phyloP scores from a whole-genome alignment of 2,329 filamentous ascomycete species.

The Sclerotinia minor region DNA sequence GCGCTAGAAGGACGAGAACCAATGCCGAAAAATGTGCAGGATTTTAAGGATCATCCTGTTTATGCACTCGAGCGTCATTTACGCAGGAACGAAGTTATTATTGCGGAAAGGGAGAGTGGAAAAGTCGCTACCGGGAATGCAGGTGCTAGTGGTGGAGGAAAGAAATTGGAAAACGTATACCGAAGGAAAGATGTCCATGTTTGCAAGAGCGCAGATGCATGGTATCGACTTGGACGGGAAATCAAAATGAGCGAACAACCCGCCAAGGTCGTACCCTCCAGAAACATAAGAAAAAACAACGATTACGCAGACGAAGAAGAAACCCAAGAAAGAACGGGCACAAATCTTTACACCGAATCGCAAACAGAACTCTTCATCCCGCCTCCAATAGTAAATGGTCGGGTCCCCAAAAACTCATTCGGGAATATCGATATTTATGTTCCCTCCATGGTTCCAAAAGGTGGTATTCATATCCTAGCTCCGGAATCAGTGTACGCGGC shows the following conservation, averaged over 20 bases:
- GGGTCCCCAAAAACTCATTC: constrained; percentile 85
- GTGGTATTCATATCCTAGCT: constrained; percentile 72
- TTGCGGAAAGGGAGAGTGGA: constrained; percentile 68
- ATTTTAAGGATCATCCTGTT: constrained; percentile 83
- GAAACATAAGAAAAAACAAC: constrained; percentile 44
- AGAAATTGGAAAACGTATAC: constrained; percentile 72
- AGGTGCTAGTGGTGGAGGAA: constrained; percentile 46
- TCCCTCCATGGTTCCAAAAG: constrained; percentile 82
- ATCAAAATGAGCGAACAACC: constrained; percentile 79
- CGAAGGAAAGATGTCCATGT: constrained; percentile 76
- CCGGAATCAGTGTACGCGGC: constrained; percentile 69
- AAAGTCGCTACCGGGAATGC: constrained; percentile 69
- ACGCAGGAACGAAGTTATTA: constrained; percentile 77
- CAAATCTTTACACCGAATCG: constrained; percentile 59
- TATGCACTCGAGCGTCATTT: constrained; percentile 86
- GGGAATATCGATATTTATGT: constrained; percentile 95
- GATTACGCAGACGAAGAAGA: constrained; percentile 43
- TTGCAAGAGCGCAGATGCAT: constrained; percentile 79
- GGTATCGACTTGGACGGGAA: constrained; percentile 84
- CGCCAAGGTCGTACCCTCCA: constrained; percentile 67
- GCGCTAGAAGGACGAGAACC: constrained; percentile 72
- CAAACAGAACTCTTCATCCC: constrained; percentile 75
- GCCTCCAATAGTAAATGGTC: constrained; percentile 71
- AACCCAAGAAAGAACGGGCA: constrained; percentile 51
- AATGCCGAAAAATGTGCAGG: constrained; percentile 82